Evolutionary conservation across 306 rosid species (phyloP), one percentile per base, ranked within the genome.

Genomic region (Cotoneaster glaucophyllus): DNA sequence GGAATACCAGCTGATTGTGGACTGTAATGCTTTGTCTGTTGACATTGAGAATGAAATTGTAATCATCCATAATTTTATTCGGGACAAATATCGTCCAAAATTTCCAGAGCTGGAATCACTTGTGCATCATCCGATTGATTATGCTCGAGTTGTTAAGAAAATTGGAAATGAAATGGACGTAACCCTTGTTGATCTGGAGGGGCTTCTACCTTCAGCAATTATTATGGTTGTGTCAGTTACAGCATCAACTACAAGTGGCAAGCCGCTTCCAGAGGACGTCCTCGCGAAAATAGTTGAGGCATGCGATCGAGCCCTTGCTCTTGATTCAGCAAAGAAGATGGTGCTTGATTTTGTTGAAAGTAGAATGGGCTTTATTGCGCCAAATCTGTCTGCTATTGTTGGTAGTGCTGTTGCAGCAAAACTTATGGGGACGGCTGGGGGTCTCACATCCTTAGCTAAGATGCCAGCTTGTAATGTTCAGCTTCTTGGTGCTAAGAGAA

Each of bases 381-480:
- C 96, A 57, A 95, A 95, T 85, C 89, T 95, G 74, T 95, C 99
- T 73, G 86, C 97, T 44, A 87, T 95, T 65, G 93, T 92, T 77
- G 97, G 97, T 78, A 92, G 97, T 82, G 92, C 97, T 74, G 96
- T 90, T 64, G 99, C 97, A 14, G 99, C 97, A 12, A 95, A 95
- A 86, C 99, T 95, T 84, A 88, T 92, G 93, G 99, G 97, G 70
- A 92, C 89, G 34, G 97, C 97, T 71, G 99, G 99, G 71, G 97
- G 99, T 50, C 80, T 95, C 64, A 77, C 22, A 29, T 73, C 97
- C 24, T 84, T 95, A 72, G 90, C 99, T 26, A 95, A 90, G 88
- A 92, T 95, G 99, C 99, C 99, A 82, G 91, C 99, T 73, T 95
- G 99, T 84, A 95, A 95, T 84, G 99, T 95, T 78, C 99, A 95